Conservation (phyloP, 2,329 filamentous ascomycete species). For the Xylariaceae sp. region DNA sequence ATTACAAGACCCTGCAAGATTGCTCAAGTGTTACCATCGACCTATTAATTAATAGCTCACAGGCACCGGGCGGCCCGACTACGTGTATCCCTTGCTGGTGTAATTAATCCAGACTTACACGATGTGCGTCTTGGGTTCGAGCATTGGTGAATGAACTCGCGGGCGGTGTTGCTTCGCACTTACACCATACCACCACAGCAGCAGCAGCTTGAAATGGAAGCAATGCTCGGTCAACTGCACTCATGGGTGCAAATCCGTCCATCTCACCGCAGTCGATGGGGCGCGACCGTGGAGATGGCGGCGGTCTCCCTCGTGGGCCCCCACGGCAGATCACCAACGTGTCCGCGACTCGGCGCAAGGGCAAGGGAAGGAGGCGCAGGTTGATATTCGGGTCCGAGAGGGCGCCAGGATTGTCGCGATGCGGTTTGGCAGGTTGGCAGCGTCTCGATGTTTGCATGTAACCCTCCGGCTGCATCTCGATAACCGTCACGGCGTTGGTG, state of each 20-base stretch:
- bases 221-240: not conserved
- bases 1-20: too few species aligned
- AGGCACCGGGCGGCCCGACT: not conserved
- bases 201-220: not conserved
- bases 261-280: not conserved
- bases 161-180: not conserved
- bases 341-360: too few species aligned
- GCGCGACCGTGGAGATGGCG: not conserved
- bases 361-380: conserved; percentile 1
- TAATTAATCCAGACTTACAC: not conserved
- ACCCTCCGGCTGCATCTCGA: conserved; percentile 16
- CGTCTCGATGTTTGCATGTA: conserved; percentile 10
- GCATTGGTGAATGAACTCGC: not conserved
- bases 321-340: not conserved
- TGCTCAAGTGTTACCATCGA: not conserved
- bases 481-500: conserved; percentile 6
- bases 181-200: not conserved
- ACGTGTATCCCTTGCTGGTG: not conserved
- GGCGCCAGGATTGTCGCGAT: not conserved
- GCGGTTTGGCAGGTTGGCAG: conserved; percentile 14
- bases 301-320: not conserved
- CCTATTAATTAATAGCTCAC: not conserved
- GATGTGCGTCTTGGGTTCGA: not conserved
- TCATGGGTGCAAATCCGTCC: not conserved
- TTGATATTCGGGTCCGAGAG: not conserved